Percentiles rank a stretch among this genome's conserved stretches.
phyloP scores from a whole-genome alignment of 2,329 filamentous ascomycete species.

The Penicillium oxalicum region DNA sequence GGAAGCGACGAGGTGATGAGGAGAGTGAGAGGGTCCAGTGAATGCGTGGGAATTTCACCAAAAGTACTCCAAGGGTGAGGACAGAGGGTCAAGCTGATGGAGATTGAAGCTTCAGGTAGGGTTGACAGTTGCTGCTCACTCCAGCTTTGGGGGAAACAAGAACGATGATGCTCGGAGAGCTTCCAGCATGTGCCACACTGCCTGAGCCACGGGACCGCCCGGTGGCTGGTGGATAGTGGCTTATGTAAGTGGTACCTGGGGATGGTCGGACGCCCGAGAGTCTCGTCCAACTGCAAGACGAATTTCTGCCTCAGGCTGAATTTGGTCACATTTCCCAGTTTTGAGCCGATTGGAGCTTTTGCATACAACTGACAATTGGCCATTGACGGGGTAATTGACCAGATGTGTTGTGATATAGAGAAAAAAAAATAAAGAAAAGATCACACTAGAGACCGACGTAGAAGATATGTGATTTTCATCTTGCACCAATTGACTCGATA shows the following conservation, averaged over 20 bases:
- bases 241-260: conserved; percentile 12
- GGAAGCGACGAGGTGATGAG: neutral
- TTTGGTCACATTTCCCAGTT: neutral
- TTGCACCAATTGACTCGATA: neutral
- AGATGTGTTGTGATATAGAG: neutral
- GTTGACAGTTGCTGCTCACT: neutral
- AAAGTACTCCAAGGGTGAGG: neutral
- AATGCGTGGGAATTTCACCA: neutral
- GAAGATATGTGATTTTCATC: neutral
- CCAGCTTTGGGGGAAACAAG: conserved; percentile 5
- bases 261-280: too few relatives aligned
- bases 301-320: too few relatives aligned
- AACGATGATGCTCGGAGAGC: conserved; percentile 20
- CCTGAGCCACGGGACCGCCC: conserved; percentile 6
- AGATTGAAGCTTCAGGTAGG: neutral
- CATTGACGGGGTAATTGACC: neutral
- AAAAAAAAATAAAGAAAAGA: neutral
- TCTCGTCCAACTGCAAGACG: too few relatives aligned
- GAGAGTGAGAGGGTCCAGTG: conserved; percentile 1
- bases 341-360: neutral
- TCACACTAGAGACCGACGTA: too few relatives aligned
- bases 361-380: neutral
- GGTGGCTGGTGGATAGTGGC: conserved; percentile 8
- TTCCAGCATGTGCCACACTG: conserved; percentile 13
- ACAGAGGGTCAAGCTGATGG: neutral